Percentiles rank a stretch among this genome's conserved stretches.
These are phyloP conservation scores for Themeda triandra DNA, from an alignment of 176 grass and related monocot genomes.

Conservation along the genomic window DNA sequence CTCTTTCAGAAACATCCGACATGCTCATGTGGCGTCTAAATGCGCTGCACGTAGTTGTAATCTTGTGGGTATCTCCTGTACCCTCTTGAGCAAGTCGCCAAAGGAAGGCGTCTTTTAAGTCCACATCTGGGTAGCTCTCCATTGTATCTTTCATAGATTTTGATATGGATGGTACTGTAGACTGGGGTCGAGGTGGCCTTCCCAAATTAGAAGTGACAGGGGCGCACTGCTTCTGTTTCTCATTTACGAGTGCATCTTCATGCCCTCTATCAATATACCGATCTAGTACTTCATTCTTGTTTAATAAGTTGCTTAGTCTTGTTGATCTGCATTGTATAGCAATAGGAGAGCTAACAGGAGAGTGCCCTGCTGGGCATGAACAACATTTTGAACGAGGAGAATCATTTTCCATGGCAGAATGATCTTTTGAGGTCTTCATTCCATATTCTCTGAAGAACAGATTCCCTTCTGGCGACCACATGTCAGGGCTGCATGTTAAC, in stretches of 20 bases:
- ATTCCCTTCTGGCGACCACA: constrained; percentile 41
- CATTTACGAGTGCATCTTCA: constrained; percentile 26
- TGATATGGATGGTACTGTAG: constrained; percentile 36
- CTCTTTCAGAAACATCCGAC: constrained; percentile 35
- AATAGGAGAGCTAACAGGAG: constrained; percentile 50
- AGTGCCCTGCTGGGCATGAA: constrained; percentile 53
- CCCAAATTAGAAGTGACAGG: constrained; percentile 43
- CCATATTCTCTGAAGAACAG: constrained; percentile 22
- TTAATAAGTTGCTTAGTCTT: constrained; percentile 39
- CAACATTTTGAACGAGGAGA: constrained; percentile 59
- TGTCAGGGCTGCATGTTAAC: constrained; percentile 36
- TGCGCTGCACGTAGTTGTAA: not conserved
- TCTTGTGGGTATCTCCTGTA: constrained; percentile 18
- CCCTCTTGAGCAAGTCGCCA: constrained; percentile 17
- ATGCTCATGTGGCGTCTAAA: constrained; percentile 15
- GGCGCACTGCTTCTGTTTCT: constrained; percentile 28
- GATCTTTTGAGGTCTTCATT: not conserved
- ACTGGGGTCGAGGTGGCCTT: constrained; percentile 55
- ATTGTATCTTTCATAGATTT: constrained; percentile 34
- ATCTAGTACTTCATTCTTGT: constrained; percentile 57
- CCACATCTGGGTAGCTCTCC: constrained; percentile 29
- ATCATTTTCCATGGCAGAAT: constrained; percentile 31
- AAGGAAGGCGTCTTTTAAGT: constrained; percentile 14
- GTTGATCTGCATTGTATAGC: constrained; percentile 43
- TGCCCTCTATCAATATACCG: constrained; percentile 70